Evolutionary conservation across 345 rosid species (phyloP).

Genomic region (Lepidium sativum): DNA sequence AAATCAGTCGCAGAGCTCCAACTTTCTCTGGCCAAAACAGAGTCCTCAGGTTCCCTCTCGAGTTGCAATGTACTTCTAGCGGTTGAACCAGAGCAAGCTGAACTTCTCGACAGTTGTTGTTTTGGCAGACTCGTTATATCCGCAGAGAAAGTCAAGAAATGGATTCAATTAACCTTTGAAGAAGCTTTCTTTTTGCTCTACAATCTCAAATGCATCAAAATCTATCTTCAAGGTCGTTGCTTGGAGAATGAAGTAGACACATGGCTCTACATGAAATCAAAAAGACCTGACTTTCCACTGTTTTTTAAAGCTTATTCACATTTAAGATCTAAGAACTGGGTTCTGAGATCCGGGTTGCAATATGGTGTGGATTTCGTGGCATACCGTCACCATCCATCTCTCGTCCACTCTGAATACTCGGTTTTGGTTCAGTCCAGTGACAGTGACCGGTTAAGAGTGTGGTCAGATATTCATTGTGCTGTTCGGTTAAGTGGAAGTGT

Average conservation of each 20-base stretch:
- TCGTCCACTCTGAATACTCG: conserved; percentile 81
- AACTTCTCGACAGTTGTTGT: conserved; percentile 61
- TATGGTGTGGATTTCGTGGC: conserved; percentile 80
- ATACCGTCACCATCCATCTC: conserved; percentile 71
- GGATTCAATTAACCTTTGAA: conserved; percentile 66
- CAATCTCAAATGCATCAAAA: conserved; percentile 55
- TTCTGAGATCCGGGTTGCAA: conserved; percentile 57
- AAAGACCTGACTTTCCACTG: conserved; percentile 42
- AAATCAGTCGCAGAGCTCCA: conserved; percentile 44
- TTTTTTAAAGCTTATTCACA: conserved; percentile 69
- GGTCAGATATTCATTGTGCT: conserved; percentile 65
- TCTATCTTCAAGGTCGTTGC: conserved; percentile 29
- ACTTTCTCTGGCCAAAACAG: conserved; percentile 37
- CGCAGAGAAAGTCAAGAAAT: conserved; percentile 54
- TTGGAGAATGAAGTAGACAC: conserved; percentile 29
- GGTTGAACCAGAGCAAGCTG: conserved; percentile 39
- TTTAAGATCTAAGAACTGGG: conserved; percentile 66
- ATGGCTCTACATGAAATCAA: conserved; percentile 48
- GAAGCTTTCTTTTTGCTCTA: conserved; percentile 66
- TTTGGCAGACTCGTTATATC: conserved; percentile 53
- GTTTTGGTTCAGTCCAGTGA: conserved; percentile 40
- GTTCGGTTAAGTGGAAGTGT: conserved; percentile 73
- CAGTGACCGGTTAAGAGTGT: conserved; percentile 42
- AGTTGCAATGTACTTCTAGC: conserved; percentile 50
- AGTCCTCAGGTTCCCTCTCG: conserved; percentile 38